phyloP scores from a whole-genome alignment of 139 green algal species.

The Haematococcus lacustris region DNA sequence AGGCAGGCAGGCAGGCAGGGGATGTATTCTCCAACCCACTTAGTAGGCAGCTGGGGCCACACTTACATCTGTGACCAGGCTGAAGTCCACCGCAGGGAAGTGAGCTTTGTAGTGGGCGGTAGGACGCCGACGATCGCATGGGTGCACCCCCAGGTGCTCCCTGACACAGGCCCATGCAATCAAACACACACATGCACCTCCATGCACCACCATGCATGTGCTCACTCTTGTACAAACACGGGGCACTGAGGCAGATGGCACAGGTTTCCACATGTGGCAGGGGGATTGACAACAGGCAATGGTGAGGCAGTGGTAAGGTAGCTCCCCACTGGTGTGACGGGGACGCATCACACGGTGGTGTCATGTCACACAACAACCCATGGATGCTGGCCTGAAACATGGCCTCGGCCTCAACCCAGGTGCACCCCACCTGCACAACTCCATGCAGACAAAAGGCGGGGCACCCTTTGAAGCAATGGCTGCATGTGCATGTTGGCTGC shows the following conservation, averaged over 20 bases:
- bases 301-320: no score
- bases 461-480: not conserved
- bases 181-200: conserved; percentile 1
- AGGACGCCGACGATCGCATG: conserved; percentile 1
- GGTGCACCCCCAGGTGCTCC: not conserved
- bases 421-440: not conserved
- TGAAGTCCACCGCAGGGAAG: conserved; percentile 1
- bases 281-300: no score
- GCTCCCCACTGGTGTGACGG: no score
- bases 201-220: conserved; percentile 3
- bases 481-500: not conserved
- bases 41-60: no score
- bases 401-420: no score
- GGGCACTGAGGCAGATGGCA: not conserved
- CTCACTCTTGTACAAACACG: no score
- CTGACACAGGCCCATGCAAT: conserved; percentile 4
- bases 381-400: no score
- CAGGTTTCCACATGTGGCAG: not conserved
- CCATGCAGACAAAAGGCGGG: not conserved
- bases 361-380: no score
- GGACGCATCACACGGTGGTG: no score
- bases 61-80: not conserved
- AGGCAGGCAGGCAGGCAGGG: no score
- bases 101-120: not conserved
- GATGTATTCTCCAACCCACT: no score